A percentile compares a stretch with the other conserved stretches of the same genome.
phyloP scores from a whole-genome alignment of 2,329 filamentous ascomycete species.

The Aspergillus cejpii region DNA sequence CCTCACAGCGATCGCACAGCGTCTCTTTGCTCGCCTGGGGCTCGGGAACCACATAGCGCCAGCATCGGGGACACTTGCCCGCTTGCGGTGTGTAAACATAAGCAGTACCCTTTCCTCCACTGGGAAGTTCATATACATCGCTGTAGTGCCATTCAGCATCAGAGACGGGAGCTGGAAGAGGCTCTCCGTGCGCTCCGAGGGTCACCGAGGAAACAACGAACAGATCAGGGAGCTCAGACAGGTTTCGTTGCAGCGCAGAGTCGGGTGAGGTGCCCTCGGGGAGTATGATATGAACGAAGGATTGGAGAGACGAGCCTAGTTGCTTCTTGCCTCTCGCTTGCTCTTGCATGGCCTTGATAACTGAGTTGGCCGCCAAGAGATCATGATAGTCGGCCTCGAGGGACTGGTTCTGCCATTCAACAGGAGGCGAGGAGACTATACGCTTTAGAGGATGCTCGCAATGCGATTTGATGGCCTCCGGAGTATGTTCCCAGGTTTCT shows the following conservation, averaged over 20 bases:
- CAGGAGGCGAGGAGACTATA: constrained; percentile 25
- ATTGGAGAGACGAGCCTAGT: constrained; percentile 75
- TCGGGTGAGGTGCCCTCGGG: constrained; percentile 12
- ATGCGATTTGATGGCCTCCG: constrained; percentile 54
- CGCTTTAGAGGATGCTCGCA: constrained; percentile 42
- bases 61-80: constrained; percentile 79
- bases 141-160: constrained; percentile 40
- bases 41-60: constrained; percentile 67
- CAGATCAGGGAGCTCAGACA: constrained; percentile 53
- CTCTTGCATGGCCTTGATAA: constrained; percentile 71
- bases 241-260: constrained; percentile 27
- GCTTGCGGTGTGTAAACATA: constrained; percentile 45
- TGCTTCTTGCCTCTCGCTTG: constrained; percentile 62
- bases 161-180: constrained; percentile 22
- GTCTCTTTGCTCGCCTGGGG: constrained; percentile 46
- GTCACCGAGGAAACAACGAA: constrained; percentile 64
- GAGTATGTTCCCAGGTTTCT: constrained; percentile 76
- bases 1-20: constrained; percentile 68
- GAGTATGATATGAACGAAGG: constrained; percentile 51
- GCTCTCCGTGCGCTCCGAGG: constrained; percentile 37
- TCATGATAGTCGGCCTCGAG: constrained; percentile 44
- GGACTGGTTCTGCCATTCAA: constrained; percentile 39
- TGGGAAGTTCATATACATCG: constrained; percentile 36
- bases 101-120: constrained; percentile 29
- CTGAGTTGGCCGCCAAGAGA: constrained; percentile 50